These are phyloP conservation scores for Chlamydomonas sp. DNA, from an alignment of 139 green algal species.

Conservation along the genomic window DNA sequence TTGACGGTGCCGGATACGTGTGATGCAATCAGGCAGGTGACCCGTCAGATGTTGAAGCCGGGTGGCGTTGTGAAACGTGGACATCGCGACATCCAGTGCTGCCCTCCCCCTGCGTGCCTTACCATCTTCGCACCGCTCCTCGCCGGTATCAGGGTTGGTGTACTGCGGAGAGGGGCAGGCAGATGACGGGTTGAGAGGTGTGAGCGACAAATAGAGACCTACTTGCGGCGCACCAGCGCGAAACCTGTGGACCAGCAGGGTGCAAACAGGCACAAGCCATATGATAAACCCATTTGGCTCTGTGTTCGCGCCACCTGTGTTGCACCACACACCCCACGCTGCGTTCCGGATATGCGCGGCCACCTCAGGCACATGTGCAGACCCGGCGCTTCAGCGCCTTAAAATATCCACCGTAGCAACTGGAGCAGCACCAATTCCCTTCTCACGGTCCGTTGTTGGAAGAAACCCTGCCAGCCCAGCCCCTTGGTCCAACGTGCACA, in stretches of 20 bases:
- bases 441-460: background rate
- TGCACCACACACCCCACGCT: too few relatives aligned
- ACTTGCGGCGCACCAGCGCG: background rate
- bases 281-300: background rate
- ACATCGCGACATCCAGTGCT: background rate
- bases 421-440: background rate
- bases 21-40: too few relatives aligned
- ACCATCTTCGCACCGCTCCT: conserved; percentile 80
- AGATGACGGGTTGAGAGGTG: background rate
- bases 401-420: too few relatives aligned
- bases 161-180: background rate
- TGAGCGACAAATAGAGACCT: background rate
- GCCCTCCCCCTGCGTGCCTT: background rate
- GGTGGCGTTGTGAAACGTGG: background rate
- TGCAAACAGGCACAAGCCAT: background rate
- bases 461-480: background rate
- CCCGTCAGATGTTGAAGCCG: too few relatives aligned
- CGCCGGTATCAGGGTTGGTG: conserved; percentile 33
- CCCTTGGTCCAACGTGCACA: conserved; percentile 33
- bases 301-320: too few relatives aligned
- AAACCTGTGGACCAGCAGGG: background rate
- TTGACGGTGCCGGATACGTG: too few relatives aligned
- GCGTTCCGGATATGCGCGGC: too few relatives aligned
- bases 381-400: too few relatives aligned
- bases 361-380: too few relatives aligned